Conservation (phyloP, 345 rosid species). For the Rhodamnia argentea region DNA sequence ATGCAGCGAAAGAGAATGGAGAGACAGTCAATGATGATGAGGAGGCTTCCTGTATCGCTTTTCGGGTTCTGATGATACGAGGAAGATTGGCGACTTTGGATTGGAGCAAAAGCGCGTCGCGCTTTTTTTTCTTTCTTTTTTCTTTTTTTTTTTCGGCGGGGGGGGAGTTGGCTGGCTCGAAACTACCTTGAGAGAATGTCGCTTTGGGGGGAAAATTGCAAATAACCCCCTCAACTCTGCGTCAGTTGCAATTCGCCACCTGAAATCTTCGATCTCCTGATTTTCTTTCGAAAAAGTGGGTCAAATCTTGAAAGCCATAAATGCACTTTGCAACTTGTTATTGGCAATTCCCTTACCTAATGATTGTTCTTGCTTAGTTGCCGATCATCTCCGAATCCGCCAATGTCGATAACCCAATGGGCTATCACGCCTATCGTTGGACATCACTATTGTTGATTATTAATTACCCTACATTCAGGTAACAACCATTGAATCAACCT, state of each 20-base stretch:
- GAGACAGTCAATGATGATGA: neutral
- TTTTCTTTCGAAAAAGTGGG: neutral
- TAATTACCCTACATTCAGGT: too few relatives aligned
- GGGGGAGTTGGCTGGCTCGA: neutral
- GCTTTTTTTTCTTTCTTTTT: neutral
- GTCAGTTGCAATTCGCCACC: neutral
- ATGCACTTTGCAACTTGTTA: neutral
- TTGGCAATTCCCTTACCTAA: neutral
- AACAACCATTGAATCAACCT: too few relatives aligned
- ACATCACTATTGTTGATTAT: neutral
- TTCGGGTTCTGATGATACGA: neutral
- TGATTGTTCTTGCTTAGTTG: neutral
- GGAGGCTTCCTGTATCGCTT: neutral
- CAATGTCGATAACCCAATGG: neutral
- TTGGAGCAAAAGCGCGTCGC: neutral
- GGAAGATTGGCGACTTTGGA: neutral
- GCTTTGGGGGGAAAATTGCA: neutral
- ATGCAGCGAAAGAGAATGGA: neutral
- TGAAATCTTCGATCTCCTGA: neutral
- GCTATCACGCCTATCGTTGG: accelerated
- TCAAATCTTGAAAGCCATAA: neutral
- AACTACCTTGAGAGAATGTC: neutral
- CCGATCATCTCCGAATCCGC: neutral
- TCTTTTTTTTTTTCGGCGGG: neutral
- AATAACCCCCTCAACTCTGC: neutral